These are phyloP conservation scores for Uromyces viciae-fabae DNA, from an alignment of 1,284 basidiomycete species.

Conservation along the genomic window DNA sequence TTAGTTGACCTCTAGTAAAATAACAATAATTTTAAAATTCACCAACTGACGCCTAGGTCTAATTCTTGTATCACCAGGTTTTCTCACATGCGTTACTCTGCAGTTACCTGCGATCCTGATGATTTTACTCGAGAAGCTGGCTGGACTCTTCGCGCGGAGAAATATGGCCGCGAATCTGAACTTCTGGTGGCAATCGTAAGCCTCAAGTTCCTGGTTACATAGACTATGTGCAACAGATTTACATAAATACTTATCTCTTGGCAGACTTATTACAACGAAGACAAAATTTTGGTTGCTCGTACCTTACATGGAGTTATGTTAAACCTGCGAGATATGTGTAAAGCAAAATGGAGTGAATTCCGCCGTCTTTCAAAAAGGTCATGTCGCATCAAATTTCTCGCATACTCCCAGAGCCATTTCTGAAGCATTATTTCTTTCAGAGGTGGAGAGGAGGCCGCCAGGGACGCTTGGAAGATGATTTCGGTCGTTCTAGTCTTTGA, in stretches of 20 bases:
- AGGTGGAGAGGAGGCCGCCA: constrained; percentile 68
- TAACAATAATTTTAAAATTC: neutral
- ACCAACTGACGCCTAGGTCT: too few species aligned
- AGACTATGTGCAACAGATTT: neutral
- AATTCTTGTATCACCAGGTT: constrained; percentile 4
- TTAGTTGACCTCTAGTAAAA: neutral
- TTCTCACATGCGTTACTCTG: constrained; percentile 54
- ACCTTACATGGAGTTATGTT: constrained; percentile 94
- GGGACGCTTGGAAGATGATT: constrained; percentile 85
- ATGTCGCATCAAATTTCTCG: neutral
- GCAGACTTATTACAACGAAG: constrained; percentile 71
- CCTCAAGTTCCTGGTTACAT: neutral
- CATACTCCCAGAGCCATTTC: neutral
- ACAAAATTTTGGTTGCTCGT: constrained; percentile 87
- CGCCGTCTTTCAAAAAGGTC: constrained; percentile 23
- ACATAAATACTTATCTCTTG: neutral
- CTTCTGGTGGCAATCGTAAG: constrained; percentile 65
- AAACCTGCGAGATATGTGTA: constrained; percentile 97
- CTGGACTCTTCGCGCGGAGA: constrained; percentile 71
- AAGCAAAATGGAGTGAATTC: constrained; percentile 64
- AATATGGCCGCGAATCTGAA: constrained; percentile 86
- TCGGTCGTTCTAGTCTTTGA: constrained; percentile 78
- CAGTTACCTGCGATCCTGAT: constrained; percentile 86
- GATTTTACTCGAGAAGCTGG: constrained; percentile 76
- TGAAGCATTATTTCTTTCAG: constrained; percentile 47